Evolutionary conservation across 768 basidiomycete species (phyloP), one percentile per base, ranked within the genome.

Genomic region (Boletus sp.): DNA sequence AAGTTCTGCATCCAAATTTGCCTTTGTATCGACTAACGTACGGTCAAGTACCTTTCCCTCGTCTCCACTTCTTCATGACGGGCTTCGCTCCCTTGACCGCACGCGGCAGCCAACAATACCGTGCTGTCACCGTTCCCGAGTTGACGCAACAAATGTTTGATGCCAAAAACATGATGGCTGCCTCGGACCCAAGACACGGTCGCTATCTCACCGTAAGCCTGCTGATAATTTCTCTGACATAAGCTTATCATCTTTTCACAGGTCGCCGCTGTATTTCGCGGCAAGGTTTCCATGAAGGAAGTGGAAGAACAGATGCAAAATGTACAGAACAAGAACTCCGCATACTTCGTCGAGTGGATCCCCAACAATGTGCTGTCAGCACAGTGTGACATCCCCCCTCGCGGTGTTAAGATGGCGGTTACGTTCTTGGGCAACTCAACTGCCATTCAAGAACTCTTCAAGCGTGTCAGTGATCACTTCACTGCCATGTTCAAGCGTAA

Each of bases 81-180:
- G 94, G 96, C 57, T 96, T 87, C 63, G 95, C 95, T 58, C 95
- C 95, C 33, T 79, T 98, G 57, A 96, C 94, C 48, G 92, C 97
- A 36, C 90, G 94, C 39, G 93, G 93, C 52, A 93, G 90, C 73
- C 91, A 92, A 67, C 89, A 93, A 67, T 99, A 94, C 83, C 92
- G 97, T 59, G 94, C 94, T 37, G 92, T 98, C 67, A 92, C 92
- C 55, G 95, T 99, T 40, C 94, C 97, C 33, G 97, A 99, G 76
- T 83, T 99, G 59, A 98, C 97, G 8, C 90, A 94, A 71, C 97
- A 99, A 70, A 98, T 98, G 95, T 99, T 98, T 75, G 96, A 98
- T 67, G 92, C 94, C 45, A 98, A 97, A 86, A 98, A 98, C 87
- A 95, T 96, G 93, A 96, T 98, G 94, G 94, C 95, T 65, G 97